Percentiles rank a stretch among this genome's conserved stretches.
Evolutionary conservation across 352 stramenopile genomes (phyloP).

Genomic region (Stephanocyclus meneghinianus): DNA sequence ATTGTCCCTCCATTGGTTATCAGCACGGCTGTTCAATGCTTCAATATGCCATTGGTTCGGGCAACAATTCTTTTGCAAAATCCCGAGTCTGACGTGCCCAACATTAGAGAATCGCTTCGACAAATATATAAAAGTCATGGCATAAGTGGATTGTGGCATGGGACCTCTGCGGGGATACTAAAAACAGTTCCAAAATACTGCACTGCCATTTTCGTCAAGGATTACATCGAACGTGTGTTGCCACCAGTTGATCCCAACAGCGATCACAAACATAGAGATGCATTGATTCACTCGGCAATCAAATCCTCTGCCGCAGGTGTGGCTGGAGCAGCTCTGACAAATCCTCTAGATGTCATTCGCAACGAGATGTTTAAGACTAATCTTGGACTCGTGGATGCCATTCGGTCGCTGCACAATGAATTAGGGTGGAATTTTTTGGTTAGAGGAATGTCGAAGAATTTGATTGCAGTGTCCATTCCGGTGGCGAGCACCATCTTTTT

Average conservation of each 20-base stretch:
- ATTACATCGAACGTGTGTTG: constrained; percentile 72
- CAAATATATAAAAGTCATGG: constrained; percentile 82
- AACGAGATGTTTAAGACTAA: constrained; percentile 91
- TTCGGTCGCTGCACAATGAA: constrained; percentile 62
- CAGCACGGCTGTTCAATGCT: constrained; percentile 82
- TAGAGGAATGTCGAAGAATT: constrained; percentile 85
- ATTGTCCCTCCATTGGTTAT: constrained; percentile 71
- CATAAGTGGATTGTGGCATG: constrained; percentile 84
- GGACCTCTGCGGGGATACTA: constrained; percentile 83
- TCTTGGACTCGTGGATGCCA: constrained; percentile 62
- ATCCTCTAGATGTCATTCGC: constrained; percentile 86
- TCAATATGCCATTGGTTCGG: constrained; percentile 87
- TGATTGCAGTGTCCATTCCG: constrained; percentile 86
- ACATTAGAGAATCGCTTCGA: constrained; percentile 67
- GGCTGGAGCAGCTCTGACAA: constrained; percentile 84
- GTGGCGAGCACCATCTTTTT: constrained; percentile 87
- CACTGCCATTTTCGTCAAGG: constrained; percentile 85
- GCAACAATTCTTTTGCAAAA: constrained; percentile 85
- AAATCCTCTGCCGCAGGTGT: constrained; percentile 81
- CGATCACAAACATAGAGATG: constrained; percentile 63
- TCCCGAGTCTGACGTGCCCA: constrained; percentile 66
- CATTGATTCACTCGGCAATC: constrained; percentile 70
- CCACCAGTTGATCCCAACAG: constrained; percentile 60
- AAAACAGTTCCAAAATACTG: constrained; percentile 90
- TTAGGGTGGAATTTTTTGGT: constrained; percentile 69